Conservation (phyloP, 148 eudicot species). For the Suaeda aralocaspica region DNA sequence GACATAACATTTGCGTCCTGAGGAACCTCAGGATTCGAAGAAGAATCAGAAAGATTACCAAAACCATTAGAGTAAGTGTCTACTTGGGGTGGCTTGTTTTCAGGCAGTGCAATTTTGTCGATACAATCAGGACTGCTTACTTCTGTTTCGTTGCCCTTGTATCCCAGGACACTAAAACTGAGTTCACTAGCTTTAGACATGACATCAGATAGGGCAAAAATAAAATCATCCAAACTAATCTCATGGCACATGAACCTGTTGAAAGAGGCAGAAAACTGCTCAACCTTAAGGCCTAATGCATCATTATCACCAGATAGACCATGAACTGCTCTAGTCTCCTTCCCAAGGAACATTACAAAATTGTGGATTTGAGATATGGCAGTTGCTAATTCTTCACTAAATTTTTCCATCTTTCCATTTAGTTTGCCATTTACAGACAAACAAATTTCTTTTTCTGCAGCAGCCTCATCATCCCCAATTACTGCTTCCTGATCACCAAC, state of each 20-base stretch:
- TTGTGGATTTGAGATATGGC: constrained; percentile 60
- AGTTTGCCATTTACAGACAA: constrained; percentile 32
- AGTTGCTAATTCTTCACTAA: constrained; percentile 40
- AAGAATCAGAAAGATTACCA: constrained; percentile 58
- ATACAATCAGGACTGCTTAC: constrained; percentile 72
- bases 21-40: constrained; percentile 81
- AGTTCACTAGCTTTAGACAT: constrained; percentile 57
- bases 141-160: constrained; percentile 54
- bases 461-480: constrained; percentile 31
- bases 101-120: constrained; percentile 88
- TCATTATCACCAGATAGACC: constrained; percentile 40
- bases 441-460: constrained; percentile 37
- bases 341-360: constrained; percentile 54
- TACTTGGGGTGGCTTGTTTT: constrained; percentile 52
- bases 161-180: constrained; percentile 50
- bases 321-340: constrained; percentile 49
- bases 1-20: constrained; percentile 71
- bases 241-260: constrained; percentile 43
- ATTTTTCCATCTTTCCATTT: constrained; percentile 13
- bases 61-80: constrained; percentile 51
- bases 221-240: constrained; percentile 45
- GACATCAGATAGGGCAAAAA: constrained; percentile 65
- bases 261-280: constrained; percentile 49
- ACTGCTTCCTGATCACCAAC: constrained; percentile 21
- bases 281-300: constrained; percentile 42